Evolutionary conservation across 1,284 basidiomycete genomes (phyloP).

Genomic region (Papiliotrema terrestris): DNA sequence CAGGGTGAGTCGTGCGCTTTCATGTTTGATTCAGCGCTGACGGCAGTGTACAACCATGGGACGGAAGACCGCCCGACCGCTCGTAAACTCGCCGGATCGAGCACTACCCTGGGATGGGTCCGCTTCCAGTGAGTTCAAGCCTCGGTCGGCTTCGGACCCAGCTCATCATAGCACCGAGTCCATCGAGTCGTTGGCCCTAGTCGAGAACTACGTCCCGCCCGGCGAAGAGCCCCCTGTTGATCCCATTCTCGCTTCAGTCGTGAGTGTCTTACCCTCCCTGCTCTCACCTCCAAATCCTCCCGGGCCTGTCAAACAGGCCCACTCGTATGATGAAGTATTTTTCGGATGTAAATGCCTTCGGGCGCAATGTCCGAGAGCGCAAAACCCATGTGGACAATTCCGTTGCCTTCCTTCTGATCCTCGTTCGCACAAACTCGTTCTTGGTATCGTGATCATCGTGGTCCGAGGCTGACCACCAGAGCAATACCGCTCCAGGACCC

Average conservation of each 20-base stretch:
- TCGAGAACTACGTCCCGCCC: conserved; percentile 42
- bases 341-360: conserved; percentile 44
- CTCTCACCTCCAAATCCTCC: neutral
- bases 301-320: neutral
- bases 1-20: conserved; percentile 24
- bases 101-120: conserved; percentile 51
- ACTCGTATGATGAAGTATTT: conserved; percentile 47
- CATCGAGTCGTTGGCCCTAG: conserved; percentile 41
- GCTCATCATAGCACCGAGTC: conserved; percentile 38
- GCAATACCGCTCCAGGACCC: conserved; percentile 7
- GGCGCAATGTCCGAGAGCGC: conserved; percentile 47
- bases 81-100: conserved; percentile 30
- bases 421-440: neutral
- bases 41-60: conserved; percentile 43
- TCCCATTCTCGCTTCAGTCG: conserved; percentile 42
- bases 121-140: conserved; percentile 66
- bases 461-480: neutral
- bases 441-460: neutral
- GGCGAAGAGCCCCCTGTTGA: conserved; percentile 28
- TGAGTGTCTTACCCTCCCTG: conserved; percentile 20
- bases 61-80: conserved; percentile 41
- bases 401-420: conserved; percentile 51
- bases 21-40: neutral
- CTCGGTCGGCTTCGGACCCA: neutral
- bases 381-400: conserved; percentile 49